Evolutionary conservation across 1,284 basidiomycete species (phyloP), one percentile per base, ranked within the genome.

Genomic region (Ustilago lituana): DNA sequence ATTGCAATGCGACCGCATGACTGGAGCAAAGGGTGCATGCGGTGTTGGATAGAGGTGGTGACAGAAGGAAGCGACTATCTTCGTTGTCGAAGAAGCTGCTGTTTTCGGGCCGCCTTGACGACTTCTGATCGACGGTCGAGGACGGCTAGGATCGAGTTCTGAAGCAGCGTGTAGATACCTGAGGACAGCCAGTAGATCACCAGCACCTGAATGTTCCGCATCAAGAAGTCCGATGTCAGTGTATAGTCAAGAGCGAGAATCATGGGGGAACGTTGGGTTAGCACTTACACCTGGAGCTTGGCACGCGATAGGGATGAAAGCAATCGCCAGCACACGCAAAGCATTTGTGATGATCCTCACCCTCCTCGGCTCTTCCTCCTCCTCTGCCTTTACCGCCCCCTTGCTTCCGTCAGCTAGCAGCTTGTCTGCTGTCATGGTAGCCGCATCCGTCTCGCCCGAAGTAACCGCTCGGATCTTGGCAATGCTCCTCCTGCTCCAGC

Each of bases 141-240:
- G 31, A 78, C 45, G 46, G 76, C 76, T 27, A 94, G 85, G n/a
- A 86, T 69, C 86, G 89, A 89, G 7, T 90, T 90, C 79, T 94
- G 91, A 15, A 89, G 61, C 20, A 94, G 83, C 32, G 92, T 92
- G 78, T 91, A 91, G 17, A 87, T 82, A 22, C 92, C 90, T 7
- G 91, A 93, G 5, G 91, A 88, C 3, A 90, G 85, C 92, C 92
- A 94, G 79, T 92, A 94, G 17, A 93, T 74, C 40, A 89, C 85
- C 17, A 94, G 85, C 44, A 89, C 87, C 91, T 93, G 53, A n/a
- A 11, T 26, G 23, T n/a, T 27, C 6, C 8, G 33, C 19, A 22
- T 10, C 9, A 23, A 32, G 23, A 29, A 17, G 14, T 17, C 29
- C 1, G 17, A 10, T 5, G 19, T 39, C 23, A 48, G 47, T 33